phyloP scores from a whole-genome alignment of 257 asterid genomes.

The Jaltomata sinuosa region DNA sequence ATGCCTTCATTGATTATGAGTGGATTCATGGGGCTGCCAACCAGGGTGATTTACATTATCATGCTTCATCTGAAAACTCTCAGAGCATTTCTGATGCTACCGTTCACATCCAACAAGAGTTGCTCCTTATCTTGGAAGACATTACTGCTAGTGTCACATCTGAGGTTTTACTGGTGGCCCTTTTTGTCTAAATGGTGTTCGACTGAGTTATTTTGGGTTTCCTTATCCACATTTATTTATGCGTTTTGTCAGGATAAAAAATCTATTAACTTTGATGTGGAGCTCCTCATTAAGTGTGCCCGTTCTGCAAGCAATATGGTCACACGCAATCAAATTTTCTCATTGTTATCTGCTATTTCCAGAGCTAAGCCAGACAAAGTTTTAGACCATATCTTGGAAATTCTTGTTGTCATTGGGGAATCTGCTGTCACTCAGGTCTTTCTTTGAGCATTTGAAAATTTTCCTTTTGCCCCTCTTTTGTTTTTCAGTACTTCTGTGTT shows the following conservation, averaged over 20 bases:
- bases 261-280: constrained; percentile 37
- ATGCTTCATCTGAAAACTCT: constrained; percentile 29
- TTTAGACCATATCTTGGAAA: constrained; percentile 59
- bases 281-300: constrained; percentile 61
- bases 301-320: constrained; percentile 47
- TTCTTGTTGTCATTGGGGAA: constrained; percentile 60
- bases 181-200: constrained; percentile 5
- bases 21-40: constrained; percentile 28
- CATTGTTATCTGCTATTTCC: constrained; percentile 61
- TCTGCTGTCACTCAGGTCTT: constrained; percentile 73
- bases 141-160: constrained; percentile 37
- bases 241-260: constrained; percentile 38
- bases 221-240: constrained; percentile 17
- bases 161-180: neutral
- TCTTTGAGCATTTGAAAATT: neutral
- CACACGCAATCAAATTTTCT: constrained; percentile 74
- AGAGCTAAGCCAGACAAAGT: constrained; percentile 68
- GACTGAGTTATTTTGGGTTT: neutral
- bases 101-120: constrained; percentile 58
- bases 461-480: neutral
- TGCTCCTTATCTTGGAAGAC: constrained; percentile 67
- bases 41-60: constrained; percentile 16
- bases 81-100: constrained; percentile 24
- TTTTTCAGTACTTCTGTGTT: neutral
- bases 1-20: constrained; percentile 30